phyloP scores from a whole-genome alignment of 805 yeast species.

The Candida nitratophila region DNA sequence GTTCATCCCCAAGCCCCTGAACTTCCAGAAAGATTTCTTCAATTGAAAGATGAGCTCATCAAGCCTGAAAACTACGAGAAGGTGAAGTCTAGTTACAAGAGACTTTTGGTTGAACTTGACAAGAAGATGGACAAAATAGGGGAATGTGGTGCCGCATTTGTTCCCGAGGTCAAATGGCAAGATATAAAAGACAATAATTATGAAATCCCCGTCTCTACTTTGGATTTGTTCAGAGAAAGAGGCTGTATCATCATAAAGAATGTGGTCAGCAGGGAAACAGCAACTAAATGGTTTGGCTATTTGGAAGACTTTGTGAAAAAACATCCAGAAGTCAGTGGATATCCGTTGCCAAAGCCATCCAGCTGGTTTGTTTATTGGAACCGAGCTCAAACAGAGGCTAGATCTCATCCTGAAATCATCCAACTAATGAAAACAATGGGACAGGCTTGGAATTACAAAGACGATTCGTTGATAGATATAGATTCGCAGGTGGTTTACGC shows the following conservation, averaged over 20 bases:
- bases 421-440: constrained; percentile 17
- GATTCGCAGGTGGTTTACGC: constrained; percentile 31
- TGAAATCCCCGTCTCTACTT: constrained; percentile 1
- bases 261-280: constrained; percentile 23
- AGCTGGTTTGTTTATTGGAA: constrained; percentile 33
- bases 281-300: constrained; percentile 16
- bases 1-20: constrained; percentile 3
- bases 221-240: constrained; percentile 7
- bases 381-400: constrained; percentile 29
- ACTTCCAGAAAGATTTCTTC: constrained; percentile 3
- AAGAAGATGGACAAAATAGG: constrained; percentile 8
- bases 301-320: constrained; percentile 14
- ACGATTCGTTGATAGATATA: constrained; percentile 22
- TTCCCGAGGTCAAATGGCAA: constrained; percentile 19
- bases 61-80: constrained; percentile 20
- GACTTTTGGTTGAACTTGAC: neutral
- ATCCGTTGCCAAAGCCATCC: constrained; percentile 17
- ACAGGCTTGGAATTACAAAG: constrained; percentile 7
- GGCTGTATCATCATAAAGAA: constrained; percentile 27
- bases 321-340: constrained; percentile 24
- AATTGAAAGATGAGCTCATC: constrained; percentile 13
- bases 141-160: constrained; percentile 12
- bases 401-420: constrained; percentile 30
- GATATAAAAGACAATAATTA: constrained; percentile 11
- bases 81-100: neutral